Conservation (phyloP, 371 early-diverging fungal species). For the Circinella minor region DNA sequence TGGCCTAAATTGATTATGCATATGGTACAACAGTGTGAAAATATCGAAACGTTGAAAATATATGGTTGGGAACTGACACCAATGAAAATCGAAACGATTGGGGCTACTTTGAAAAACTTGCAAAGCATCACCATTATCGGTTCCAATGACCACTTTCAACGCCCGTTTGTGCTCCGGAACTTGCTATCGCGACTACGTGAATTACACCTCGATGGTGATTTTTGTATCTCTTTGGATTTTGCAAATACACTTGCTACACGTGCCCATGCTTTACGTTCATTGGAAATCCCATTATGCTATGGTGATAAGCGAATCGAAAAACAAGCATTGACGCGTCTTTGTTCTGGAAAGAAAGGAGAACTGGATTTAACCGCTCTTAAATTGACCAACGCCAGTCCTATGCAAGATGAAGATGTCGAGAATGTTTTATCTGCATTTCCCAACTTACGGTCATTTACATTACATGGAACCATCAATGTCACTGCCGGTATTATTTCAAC, state of each 20-base stretch:
- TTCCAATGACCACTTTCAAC: constrained; percentile 1
- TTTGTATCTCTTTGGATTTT: constrained; percentile 20
- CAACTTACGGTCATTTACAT: constrained; percentile 19
- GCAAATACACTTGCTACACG: constrained; percentile 21
- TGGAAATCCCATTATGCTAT: not conserved
- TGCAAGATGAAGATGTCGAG: constrained; percentile 23
- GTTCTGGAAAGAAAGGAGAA: constrained; percentile 14
- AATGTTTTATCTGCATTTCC: constrained; percentile 24
- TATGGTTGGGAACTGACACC: constrained; percentile 44
- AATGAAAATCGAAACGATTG: constrained; percentile 25
- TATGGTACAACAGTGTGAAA: constrained; percentile 37
- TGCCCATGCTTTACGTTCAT: constrained; percentile 16
- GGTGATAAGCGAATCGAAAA: not conserved
- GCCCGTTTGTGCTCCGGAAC: constrained; percentile 20
- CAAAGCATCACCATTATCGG: constrained; percentile 35
- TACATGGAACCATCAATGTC: constrained; percentile 23
- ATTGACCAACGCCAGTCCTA: constrained; percentile 26
- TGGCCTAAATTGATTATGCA: constrained; percentile 21
- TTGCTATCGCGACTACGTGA: constrained; percentile 24
- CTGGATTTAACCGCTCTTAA: constrained; percentile 23
- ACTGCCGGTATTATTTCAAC: constrained; percentile 17
- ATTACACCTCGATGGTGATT: constrained; percentile 34
- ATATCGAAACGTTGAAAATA: constrained; percentile 29
- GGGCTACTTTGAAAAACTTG: constrained; percentile 15
- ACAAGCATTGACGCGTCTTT: constrained; percentile 20